Percentiles rank a stretch among this genome's conserved stretches.
phyloP scores from a whole-genome alignment of 1,284 basidiomycete genomes.

The Bjerkandera adusta region DNA sequence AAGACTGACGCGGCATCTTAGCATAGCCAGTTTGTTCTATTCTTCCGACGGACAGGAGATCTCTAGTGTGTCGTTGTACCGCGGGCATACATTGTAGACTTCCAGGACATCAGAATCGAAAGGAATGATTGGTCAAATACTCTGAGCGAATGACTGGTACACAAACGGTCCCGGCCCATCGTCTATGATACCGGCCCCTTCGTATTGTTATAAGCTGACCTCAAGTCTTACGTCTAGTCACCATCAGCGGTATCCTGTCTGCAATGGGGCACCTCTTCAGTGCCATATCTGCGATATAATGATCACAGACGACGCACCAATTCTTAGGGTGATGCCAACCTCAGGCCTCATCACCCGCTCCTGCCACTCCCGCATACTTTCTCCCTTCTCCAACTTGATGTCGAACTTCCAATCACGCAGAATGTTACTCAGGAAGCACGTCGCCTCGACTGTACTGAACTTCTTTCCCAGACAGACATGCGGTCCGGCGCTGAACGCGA shows the following conservation, averaged over 20 bases:
- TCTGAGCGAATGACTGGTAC: no score
- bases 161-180: no score
- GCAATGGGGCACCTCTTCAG: not conserved
- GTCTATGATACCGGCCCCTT: no score
- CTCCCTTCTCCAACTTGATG: conserved; percentile 10
- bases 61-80: no score
- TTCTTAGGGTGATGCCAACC: conserved; percentile 8
- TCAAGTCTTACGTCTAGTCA: conserved; percentile 5
- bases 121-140: no score
- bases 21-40: no score
- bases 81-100: no score
- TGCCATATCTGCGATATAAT: not conserved
- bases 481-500: conserved; percentile 21
- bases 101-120: no score
- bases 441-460: conserved; percentile 30
- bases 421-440: conserved; percentile 26
- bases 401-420: conserved; percentile 28
- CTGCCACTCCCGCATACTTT: conserved; percentile 15
- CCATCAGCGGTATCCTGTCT: conserved; percentile 12
- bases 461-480: conserved; percentile 28
- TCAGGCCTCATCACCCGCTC: conserved; percentile 10
- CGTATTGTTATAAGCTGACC: no score
- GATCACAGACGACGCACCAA: conserved; percentile 4
- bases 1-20: no score
- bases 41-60: no score